Evolutionary conservation across 306 rosid genomes (phyloP), one percentile per base, ranked within the genome.

Genomic region (Dalbergia cultrata): DNA sequence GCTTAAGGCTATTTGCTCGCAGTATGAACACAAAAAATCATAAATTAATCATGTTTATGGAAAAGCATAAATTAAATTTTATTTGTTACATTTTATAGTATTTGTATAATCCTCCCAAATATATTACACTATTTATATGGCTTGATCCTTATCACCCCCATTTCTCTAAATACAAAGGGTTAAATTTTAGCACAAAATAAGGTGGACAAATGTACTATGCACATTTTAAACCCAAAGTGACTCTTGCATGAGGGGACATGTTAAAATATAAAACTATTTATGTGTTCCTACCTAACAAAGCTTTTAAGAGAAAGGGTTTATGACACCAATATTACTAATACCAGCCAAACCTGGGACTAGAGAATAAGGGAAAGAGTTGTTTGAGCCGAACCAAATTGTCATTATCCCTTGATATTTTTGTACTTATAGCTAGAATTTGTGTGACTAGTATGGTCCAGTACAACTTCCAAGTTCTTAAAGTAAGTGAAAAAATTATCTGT

Each of bases 381-480:
- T 56, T 54, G 59, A 69, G 58, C 31, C 47, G 19, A 80, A 64
- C 41, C 74, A 73, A 16, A 57, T 33, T 44, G 33, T 44, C 53
- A 34, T 18, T 3, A 14, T 74, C 6, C 68, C 41, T 60, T 33
- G 52, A 76, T 53, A 70, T 64, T 70, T 14, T 5, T 33, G 70
- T 79, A 8, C 54, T 16, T 68, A 19, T 6, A 45, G 19, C 74
- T 68, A 49, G 35, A 79, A 61, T 75, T 47, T 61, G 77, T 41
- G 58, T 26, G 53, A 26, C 56, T 53, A 54, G 52, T 53, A 44
- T 34, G 74, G 18, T 71, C 56, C 5, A 78, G 43, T 22, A 41
- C 70, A 77, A 57, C 31, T 56, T 19, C 59, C 59, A 74, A 74
- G 67, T 21, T 71, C 64, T 57, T 57, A 56, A 47, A 59, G 12